Percentiles rank a stretch among this genome's conserved stretches.
These are phyloP conservation scores for Lachnellula hyalina DNA, from an alignment of 2,329 filamentous ascomycete species.

Conservation along the genomic window DNA sequence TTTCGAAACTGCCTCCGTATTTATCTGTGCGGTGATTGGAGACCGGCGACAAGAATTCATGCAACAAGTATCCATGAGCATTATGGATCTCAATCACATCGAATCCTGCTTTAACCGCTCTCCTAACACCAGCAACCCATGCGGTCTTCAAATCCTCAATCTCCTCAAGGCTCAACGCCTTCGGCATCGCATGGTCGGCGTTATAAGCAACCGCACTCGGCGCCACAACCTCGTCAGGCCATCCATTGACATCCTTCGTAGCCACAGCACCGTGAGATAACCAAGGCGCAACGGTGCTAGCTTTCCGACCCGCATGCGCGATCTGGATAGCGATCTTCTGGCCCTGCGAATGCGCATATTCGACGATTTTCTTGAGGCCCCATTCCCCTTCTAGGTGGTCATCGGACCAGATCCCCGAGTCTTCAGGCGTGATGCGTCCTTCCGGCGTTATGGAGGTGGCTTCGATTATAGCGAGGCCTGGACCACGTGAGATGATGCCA, in stretches of 20 bases:
- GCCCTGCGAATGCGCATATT: slow-evolving; percentile 75
- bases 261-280: slow-evolving; percentile 49
- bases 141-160: slow-evolving; percentile 60
- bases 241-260: slow-evolving; percentile 45
- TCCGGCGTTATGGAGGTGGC: slow-evolving; percentile 70
- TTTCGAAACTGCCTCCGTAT: slow-evolving; percentile 67
- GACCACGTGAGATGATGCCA: slow-evolving; percentile 70
- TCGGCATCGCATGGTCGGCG: slow-evolving; percentile 54
- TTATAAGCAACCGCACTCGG: slow-evolving; percentile 54
- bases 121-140: slow-evolving; percentile 53
- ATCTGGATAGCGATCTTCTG: slow-evolving; percentile 77
- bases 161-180: slow-evolving; percentile 62
- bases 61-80: slow-evolving; percentile 74
- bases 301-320: slow-evolving; percentile 72
- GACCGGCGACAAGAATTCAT: slow-evolving; percentile 62
- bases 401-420: slow-evolving; percentile 78
- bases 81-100: slow-evolving; percentile 78
- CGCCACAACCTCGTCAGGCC: slow-evolving; percentile 50
- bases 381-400: slow-evolving; percentile 63
- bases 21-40: slow-evolving; percentile 64
- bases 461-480: slow-evolving; percentile 70
- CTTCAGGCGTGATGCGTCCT: slow-evolving; percentile 78
- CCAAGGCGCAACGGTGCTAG: slow-evolving; percentile 59
- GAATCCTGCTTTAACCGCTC: slow-evolving; percentile 59
- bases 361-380: slow-evolving; percentile 58